Evolutionary conservation across 352 stramenopile genomes (phyloP), one percentile per base, ranked within the genome.

Genomic region (Pythium folliculosum): DNA sequence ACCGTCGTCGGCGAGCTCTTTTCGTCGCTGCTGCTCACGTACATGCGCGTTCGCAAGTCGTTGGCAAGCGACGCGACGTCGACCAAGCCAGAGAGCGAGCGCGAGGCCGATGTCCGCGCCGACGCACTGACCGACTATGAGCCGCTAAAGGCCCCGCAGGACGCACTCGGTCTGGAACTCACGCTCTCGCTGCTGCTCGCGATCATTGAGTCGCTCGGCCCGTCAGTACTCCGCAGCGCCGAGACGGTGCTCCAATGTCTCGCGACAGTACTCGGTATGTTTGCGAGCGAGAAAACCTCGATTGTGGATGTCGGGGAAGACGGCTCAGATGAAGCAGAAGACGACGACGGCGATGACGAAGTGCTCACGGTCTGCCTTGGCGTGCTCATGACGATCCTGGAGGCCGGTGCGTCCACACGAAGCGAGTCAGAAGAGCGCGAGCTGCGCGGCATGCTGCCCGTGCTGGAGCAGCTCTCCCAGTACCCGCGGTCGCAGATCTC

Each of bases 311-410:
- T 30, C 43, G 38, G 50, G 30, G 35, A 55, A 30, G 35, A 68
- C 23, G n/a, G n/a, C 14, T 13, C 16, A 55, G 63, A 14, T 1
- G 32, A 58, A 38, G 35, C 72, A n/a, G 73, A 84, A 30, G 71
- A 81, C 13, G 77, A 88, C 5, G 78, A 81, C 16, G 76, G 81
- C 22, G 88, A 94, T 13, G 76, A 82, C 22, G 88, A 94, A 45
- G 87, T 95, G 8, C 51, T 95, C 54, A 89, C 77, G 3, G 81
- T 95, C n/a, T 91, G 83, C 64, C 69, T 95, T 2, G 85, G 88
- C 0, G 72, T 95, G 32, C 62, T 93, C 2, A 81, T 87, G 66
- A 95, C 88, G 10, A 94, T 95, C 43, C 57, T 95, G 1, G 84
- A 95, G 56, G 84, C 81, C 22, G 88, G 88, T 0, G 77, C 79